These are phyloP conservation scores for Dactylella cylindrospora DNA, from an alignment of 2,329 filamentous ascomycete species.

Conservation along the genomic window DNA sequence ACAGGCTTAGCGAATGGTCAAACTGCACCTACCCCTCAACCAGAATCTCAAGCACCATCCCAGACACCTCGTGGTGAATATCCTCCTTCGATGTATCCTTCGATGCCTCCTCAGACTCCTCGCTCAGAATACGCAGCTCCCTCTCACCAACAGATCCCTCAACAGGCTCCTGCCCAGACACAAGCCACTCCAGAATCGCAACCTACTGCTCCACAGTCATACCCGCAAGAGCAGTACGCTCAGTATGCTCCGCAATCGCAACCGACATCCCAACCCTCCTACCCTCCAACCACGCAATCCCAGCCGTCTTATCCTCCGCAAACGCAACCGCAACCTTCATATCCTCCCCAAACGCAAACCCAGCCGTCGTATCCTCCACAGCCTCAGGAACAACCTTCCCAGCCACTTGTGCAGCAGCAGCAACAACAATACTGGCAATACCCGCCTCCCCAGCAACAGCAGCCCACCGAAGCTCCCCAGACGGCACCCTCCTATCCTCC, in stretches of 20 bases:
- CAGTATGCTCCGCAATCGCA: not conserved
- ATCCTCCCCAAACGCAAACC: conserved; percentile 41
- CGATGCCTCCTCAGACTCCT: conserved; percentile 25
- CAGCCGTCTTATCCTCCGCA: conserved; percentile 48
- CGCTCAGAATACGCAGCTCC: conserved; percentile 42
- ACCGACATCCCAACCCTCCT: conserved; percentile 15
- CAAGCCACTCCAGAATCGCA: conserved; percentile 46
- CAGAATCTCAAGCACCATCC: conserved; percentile 19
- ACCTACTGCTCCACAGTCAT: conserved; percentile 49
- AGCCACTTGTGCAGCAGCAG: conserved; percentile 46
- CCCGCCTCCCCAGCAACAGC: conserved; percentile 51
- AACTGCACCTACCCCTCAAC: conserved; percentile 47
- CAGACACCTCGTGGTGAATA: conserved; percentile 46
- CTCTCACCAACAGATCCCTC: conserved; percentile 45
- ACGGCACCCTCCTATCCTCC: conserved; percentile 22
- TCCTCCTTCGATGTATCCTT: conserved; percentile 45
- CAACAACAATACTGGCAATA: conserved; percentile 59
- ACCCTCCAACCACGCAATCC: conserved; percentile 45
- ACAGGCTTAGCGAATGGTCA: conserved; percentile 47
- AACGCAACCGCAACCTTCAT: conserved; percentile 43
- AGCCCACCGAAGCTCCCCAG: conserved; percentile 17
- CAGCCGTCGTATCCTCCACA: conserved; percentile 47
- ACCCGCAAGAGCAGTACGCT: conserved; percentile 45
- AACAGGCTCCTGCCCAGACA: conserved; percentile 21
- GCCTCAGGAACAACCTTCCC: conserved; percentile 48